Conservation (phyloP, 2,329 filamentous ascomycete species). For the Thelonectria rubi region DNA sequence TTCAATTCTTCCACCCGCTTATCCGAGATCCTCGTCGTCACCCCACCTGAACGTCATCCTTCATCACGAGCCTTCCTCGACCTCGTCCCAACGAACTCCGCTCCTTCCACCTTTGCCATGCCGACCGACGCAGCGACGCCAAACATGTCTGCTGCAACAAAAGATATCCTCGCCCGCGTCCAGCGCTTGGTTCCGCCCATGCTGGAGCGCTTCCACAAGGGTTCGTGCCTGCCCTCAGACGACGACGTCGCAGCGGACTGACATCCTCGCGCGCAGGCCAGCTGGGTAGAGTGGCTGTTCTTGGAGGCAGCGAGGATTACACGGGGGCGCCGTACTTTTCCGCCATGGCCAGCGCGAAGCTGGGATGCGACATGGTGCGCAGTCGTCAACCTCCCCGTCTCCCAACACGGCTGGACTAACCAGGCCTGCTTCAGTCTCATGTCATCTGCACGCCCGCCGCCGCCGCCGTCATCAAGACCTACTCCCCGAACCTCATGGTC, state of each 20-base stretch:
- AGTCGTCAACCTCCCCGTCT: not conserved
- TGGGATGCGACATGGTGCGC: conserved; percentile 87
- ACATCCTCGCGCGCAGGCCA: conserved; percentile 70
- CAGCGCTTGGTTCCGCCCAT: conserved; percentile 93
- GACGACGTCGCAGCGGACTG: conserved; percentile 27
- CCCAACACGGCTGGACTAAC: conserved; percentile 13
- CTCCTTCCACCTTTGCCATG: conserved; percentile 31
- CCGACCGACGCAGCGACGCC: conserved; percentile 36
- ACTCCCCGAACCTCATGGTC: conserved; percentile 98
- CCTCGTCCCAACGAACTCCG: not conserved
- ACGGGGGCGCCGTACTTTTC: conserved; percentile 98
- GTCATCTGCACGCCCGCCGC: conserved; percentile 95
- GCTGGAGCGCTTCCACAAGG: conserved; percentile 96
- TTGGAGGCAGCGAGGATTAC: conserved; percentile 95
- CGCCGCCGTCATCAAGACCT: conserved; percentile 91
- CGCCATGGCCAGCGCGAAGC: conserved; percentile 90
- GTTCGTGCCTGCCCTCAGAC: conserved; percentile 54
- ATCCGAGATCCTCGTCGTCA: not conserved
- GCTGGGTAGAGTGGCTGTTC: conserved; percentile 89
- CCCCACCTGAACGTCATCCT: not conserved
- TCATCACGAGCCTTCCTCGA: not conserved
- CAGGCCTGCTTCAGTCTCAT: conserved; percentile 69
- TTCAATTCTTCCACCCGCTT: not conserved
- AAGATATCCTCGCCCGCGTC: conserved; percentile 80
- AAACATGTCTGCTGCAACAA: conserved; percentile 74